phyloP scores from a whole-genome alignment of 345 rosid genomes.

The Arabis hirsuta region DNA sequence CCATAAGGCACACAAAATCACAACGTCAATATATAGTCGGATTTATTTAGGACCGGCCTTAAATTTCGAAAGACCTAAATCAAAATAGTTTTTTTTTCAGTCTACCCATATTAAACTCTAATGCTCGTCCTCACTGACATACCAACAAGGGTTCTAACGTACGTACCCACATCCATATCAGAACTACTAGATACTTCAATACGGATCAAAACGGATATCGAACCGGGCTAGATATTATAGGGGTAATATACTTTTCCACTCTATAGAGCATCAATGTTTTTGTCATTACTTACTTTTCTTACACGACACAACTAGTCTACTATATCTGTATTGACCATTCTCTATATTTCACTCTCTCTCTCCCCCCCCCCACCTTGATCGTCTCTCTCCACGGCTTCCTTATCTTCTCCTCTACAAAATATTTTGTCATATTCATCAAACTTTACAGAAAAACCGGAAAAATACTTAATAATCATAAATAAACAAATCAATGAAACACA shows the following conservation, averaged over 20 bases:
- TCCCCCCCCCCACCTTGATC: not conserved
- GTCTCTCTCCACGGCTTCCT: conserved; percentile 49
- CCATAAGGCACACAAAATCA: too few species aligned
- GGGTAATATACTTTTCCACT: conserved; percentile 9
- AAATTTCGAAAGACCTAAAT: too few species aligned
- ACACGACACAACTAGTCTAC: conserved; percentile 37
- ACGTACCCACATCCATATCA: too few species aligned
- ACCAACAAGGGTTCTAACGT: too few species aligned
- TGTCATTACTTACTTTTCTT: conserved; percentile 29
- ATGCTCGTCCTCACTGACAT: too few species aligned
- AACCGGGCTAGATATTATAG: not conserved
- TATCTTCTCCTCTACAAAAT: conserved; percentile 37
- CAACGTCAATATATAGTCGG: too few species aligned
- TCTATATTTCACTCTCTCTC: not conserved
- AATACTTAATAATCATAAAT: conserved; percentile 27
- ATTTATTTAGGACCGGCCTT: too few species aligned
- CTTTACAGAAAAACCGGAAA: conserved; percentile 39
- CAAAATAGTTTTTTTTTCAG: too few species aligned
- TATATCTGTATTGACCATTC: conserved; percentile 39
- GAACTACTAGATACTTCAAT: too few species aligned
- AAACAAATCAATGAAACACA: conserved; percentile 8
- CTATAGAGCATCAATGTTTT: not conserved
- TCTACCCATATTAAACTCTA: too few species aligned
- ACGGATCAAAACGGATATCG: too few species aligned
- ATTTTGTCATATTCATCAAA: conserved; percentile 42